Evolutionary conservation across 2,329 filamentous ascomycete species (phyloP).

Genomic region (Capronia coronata): DNA sequence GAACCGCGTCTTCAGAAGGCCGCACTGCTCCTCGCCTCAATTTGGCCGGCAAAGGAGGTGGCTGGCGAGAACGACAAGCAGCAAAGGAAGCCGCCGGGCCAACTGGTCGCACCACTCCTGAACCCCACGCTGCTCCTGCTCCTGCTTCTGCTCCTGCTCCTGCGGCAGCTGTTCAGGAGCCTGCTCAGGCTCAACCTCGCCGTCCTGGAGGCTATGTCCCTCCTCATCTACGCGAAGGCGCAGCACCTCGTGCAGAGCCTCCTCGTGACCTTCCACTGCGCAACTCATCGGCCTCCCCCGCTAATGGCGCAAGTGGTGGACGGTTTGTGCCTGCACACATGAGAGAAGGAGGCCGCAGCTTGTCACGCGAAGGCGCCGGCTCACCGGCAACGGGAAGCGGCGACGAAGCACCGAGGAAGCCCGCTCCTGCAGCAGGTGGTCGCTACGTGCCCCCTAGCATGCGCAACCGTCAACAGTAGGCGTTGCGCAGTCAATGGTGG

Average conservation of each 20-base stretch:
- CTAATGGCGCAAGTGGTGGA: conserved; percentile 31
- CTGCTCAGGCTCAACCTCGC: conserved; percentile 29
- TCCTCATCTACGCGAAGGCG: conserved; percentile 36
- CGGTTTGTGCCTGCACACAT: conserved; percentile 32
- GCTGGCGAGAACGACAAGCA: conserved; percentile 57
- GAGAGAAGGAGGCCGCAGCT: conserved; percentile 30
- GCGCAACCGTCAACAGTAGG: conserved; percentile 21
- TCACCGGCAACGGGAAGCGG: conserved; percentile 17
- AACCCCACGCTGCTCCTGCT: too few species aligned
- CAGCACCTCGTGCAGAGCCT: conserved; percentile 21
- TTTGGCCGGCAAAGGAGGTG: conserved; percentile 42
- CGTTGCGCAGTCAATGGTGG: too few species aligned
- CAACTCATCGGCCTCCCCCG: conserved; percentile 27
- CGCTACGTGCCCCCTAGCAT: conserved; percentile 27
- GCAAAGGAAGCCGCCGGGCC: conserved; percentile 38
- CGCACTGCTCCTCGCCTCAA: conserved; percentile 50
- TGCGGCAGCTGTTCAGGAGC: conserved; percentile 14
- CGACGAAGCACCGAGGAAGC: conserved; percentile 20
- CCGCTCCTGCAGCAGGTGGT: conserved; percentile 13
- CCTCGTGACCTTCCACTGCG: conserved; percentile 30
- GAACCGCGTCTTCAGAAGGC: conserved; percentile 46
- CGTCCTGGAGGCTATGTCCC: conserved; percentile 33
- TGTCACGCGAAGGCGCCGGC: conserved; percentile 21
- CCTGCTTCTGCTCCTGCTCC: background rate
- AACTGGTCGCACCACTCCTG: conserved; percentile 7